Conservation (phyloP, 495 filamentous ascomycete species). For the Aspergillus sclerotiicarbonarius region DNA sequence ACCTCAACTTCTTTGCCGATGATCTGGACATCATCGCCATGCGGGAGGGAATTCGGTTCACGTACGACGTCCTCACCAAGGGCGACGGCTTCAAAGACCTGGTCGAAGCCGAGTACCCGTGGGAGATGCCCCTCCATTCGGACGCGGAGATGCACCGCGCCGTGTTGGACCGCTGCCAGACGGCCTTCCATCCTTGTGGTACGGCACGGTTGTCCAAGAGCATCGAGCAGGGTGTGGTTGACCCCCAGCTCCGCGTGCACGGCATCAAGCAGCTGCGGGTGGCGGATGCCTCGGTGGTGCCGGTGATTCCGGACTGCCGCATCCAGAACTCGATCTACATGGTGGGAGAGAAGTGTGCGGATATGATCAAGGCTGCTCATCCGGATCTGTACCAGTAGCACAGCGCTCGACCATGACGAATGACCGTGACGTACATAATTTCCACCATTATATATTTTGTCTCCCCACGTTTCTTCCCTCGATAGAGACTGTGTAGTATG, state of each 20-base stretch:
- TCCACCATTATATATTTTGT: no score
- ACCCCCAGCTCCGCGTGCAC: conserved; percentile 51
- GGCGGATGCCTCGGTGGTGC: conserved; percentile 41
- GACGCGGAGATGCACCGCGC: conserved; percentile 56
- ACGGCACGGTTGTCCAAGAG: conserved; percentile 51
- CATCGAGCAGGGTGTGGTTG: conserved; percentile 54
- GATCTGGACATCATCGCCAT: conserved; percentile 56
- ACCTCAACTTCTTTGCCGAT: conserved; percentile 58
- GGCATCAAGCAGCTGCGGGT: conserved; percentile 53
- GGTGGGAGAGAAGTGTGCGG: conserved; percentile 53
- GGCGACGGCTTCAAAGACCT: conserved; percentile 60
- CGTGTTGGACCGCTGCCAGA: conserved; percentile 57
- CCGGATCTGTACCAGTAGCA: conserved; percentile 29
- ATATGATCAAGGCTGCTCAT: conserved; percentile 33
- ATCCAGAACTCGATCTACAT: conserved; percentile 54
- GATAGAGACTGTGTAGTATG: no score
- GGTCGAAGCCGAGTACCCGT: conserved; percentile 54
- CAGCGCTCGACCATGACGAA: no score
- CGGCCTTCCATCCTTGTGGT: conserved; percentile 59
- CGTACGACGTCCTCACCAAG: conserved; percentile 53
- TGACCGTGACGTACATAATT: no score
- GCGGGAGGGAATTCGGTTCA: conserved; percentile 54
- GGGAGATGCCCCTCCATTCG: conserved; percentile 55
- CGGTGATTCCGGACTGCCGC: conserved; percentile 40
- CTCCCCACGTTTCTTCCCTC: no score